Evolutionary conservation across 441 rosid genomes (phyloP), one percentile per base, ranked within the genome.

Genomic region (Sinapis alba): DNA sequence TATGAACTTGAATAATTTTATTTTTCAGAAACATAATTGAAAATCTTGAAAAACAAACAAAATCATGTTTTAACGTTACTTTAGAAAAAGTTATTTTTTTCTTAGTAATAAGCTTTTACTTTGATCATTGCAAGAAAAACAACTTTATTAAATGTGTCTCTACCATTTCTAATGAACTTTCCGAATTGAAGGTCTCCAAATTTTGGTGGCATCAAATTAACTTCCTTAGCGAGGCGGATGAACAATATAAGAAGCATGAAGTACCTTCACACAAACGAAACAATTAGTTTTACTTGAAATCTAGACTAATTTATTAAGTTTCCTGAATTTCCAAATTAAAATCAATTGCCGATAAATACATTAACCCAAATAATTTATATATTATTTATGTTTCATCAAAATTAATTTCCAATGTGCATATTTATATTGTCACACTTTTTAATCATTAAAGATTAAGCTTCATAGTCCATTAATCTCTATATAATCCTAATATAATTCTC

Each of bases 91-190:
- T n/a, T 7, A 1, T 51, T 51, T 51, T 24, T 54, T 70, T 24
- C 7, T n/a, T 3, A 18, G 10, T 5, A 26, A 45, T 60, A 12
- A n/a, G 23, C 32, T 61, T 50, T 50, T 72, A 26, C 23, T 67
- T 59, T 57, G 24, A 74, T 32, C 60, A 45, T 50, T 59, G 38
- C 45, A 32, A 59, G 38, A 59, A 57, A 23, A 7, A 2, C 38
- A 34, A 63, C 34, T 59, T 50, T 20, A 13, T 30, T 19, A 19
- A 51, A 51, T 12, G 51, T 7, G 26, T 68, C 54, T 61, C 5
- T 66, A 90, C 95, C 95, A 65, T 83, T 90, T 77, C 78, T 90
- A 36, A 90, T 82, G 75, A 90, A 90, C 26, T 85, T 80, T 19
- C 83, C 72, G 20, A 90, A 84, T 26, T 88, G 90, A 53, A 90